Evolutionary conservation across 768 basidiomycete genomes (phyloP), one percentile per base, ranked within the genome.

Genomic region (Neoboletus brunneissimus): DNA sequence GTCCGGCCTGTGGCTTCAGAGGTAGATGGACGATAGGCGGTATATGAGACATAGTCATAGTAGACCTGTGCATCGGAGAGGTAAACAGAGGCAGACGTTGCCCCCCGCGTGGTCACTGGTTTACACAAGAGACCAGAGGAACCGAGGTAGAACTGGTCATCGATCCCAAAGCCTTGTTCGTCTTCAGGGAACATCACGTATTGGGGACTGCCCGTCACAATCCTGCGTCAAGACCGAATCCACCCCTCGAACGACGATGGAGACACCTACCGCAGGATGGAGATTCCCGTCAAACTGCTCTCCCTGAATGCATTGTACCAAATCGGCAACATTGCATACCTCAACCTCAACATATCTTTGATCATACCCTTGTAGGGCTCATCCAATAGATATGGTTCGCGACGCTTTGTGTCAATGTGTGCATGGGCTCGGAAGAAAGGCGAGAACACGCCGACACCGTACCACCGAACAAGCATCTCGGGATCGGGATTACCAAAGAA

Each of bases 341-440:
- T 77, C 54, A 98, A 75, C 25, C 87, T 82, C 47, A 99, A 75
- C 50, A 87, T 80, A 59, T 91, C 86, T 37, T 87, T 84, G 43
- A 98, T 73, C 48, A 93, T 88, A 35, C 83, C 78, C 76, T 90
- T 91, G 77, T 91, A 88, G 4, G 95, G 94, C 63, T 97, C 87
- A 12, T 93, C 91, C 48, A 89, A 81, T 0, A 98, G 79, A 79
- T 87, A 99, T 1, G 96, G 96, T 73, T 99, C 97, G 40, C 97
- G 87, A 42, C 97, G 87, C 76, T 98, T 98, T 29, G 95, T 95
- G 70, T 99, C 96, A 65, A 98, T 87, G 71, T 98, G 96, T 12
- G 95, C 96, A 72, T 99, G 97, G 2, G 96, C 97, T 56, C 97
- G 85, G 87, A 98, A 95, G 85, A 99, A 99, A 7, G 97, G 96